Evolutionary conservation across 2,329 filamentous ascomycete species (phyloP), one percentile per base, ranked within the genome.

Genomic region (Colletotrichum graminicola): DNA sequence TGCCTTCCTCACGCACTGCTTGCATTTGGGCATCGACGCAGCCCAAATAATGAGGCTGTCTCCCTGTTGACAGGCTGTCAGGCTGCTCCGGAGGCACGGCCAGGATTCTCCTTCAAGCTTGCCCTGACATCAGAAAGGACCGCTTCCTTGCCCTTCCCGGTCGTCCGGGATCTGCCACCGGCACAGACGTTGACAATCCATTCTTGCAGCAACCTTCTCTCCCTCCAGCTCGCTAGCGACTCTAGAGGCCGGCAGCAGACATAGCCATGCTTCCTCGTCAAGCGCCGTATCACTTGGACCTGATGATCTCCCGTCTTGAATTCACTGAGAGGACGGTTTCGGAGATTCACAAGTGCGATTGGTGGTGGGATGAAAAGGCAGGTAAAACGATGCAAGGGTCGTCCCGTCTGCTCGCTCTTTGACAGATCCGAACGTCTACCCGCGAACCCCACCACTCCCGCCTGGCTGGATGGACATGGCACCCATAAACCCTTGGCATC

Each of bases 31-130:
- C 73, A 74, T 47, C 73, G 56, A 74, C 62, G 73, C 73, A 56
- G 73, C 73, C 73, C 65, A 69, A 74, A 73, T 34, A 60, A 66
- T 74, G 73, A 74, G 73, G 73, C 72, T 68, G 73, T 68, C 49
- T 43, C 51, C 11, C 21, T 23, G 12, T 63, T 65, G 71, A 72
- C 71, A 72, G 73, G 67, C 41, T 52, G 71, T 62, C 52, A 72
- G 68, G 47, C 34, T 63, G 52, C 64, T 41, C 64, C 21, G 26
- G 23, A 39, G 32, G 43, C 59, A 66, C 47, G 32, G 36, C 73
- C 51, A 64, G 62, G 43, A 67, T 57, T 57, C 34, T 73, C 39
- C 69, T 45, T 26, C 61, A 55, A 54, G 34, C 68, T 59, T 51
- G 60, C 65, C 39, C 59, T 52, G 41, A 57, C 39, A 69, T 36